Conservation (phyloP, 2,329 filamentous ascomycete species). For the Fusarium oxysporum region DNA sequence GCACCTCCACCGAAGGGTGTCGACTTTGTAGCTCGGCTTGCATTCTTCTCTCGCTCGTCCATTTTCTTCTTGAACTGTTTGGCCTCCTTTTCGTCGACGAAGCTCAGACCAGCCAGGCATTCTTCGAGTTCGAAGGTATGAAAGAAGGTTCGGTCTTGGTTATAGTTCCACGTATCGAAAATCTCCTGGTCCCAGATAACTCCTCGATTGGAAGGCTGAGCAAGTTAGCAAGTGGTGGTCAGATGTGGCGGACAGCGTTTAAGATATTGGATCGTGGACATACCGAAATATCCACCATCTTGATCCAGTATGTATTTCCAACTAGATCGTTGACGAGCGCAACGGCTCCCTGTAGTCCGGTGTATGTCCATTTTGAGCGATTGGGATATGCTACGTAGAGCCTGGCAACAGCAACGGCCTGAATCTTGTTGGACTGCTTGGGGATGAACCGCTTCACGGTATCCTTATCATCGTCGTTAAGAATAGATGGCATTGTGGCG, state of each 20-base stretch:
- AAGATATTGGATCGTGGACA: slow-evolving; percentile 26
- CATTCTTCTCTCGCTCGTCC: slow-evolving; percentile 94
- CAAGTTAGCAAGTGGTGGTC: slow-evolving; percentile 30
- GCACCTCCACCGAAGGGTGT: slow-evolving; percentile 76
- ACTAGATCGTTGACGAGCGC: slow-evolving; percentile 95
- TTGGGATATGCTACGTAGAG: slow-evolving; percentile 94
- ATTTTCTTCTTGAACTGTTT: slow-evolving; percentile 98
- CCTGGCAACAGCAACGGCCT: slow-evolving; percentile 91
- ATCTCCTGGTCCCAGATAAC: slow-evolving; percentile 99
- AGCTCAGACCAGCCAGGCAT: slow-evolving; percentile 89
- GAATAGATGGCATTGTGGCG: slow-evolving; percentile 70
- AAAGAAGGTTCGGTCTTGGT: slow-evolving; percentile 97
- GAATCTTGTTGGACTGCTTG: slow-evolving; percentile 96
- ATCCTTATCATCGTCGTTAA: slow-evolving; percentile 94
- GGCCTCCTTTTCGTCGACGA: slow-evolving; percentile 97
- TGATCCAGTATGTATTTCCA: slow-evolving; percentile 96
- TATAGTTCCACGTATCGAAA: slow-evolving; percentile 94
- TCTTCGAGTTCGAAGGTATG: slow-evolving; percentile 97
- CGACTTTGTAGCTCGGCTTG: slow-evolving; percentile 84
- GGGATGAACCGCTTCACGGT: slow-evolving; percentile 95
- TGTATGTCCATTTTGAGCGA: slow-evolving; percentile 89
- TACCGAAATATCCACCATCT: slow-evolving; percentile 96
- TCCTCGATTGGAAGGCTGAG: slow-evolving; percentile 78
- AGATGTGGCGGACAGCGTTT: not conserved
- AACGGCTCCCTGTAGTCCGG: slow-evolving; percentile 89